A percentile compares a stretch with the other conserved stretches of the same genome.
These are phyloP conservation scores for Paxillus rubicundulus DNA, from an alignment of 768 basidiomycete species.

Conservation along the genomic window DNA sequence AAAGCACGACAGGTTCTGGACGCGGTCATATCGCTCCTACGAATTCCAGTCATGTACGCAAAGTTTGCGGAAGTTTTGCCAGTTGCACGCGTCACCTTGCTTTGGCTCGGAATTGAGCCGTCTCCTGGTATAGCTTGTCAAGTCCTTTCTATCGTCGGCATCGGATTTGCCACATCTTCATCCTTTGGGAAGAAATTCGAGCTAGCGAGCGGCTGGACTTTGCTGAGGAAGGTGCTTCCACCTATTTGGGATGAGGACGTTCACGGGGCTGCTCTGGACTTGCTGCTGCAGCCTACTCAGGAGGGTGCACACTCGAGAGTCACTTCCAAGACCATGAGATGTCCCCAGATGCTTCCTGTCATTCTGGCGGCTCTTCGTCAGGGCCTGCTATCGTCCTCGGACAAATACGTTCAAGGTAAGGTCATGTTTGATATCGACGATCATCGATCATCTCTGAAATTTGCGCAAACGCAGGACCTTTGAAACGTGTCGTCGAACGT, in stretches of 20 bases:
- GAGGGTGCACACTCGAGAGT: neutral
- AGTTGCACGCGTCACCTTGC: conserved; percentile 70
- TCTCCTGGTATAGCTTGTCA: conserved; percentile 54
- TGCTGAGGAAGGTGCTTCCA: conserved; percentile 68
- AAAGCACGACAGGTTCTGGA: conserved; percentile 70
- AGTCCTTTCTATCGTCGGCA: conserved; percentile 56
- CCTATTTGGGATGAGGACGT: conserved; percentile 65
- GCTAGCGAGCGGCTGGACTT: conserved; percentile 78
- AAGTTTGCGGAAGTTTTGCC: conserved; percentile 77
- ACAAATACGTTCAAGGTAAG: conserved; percentile 17
- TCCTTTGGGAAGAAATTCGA: conserved; percentile 83
- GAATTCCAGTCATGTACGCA: conserved; percentile 52
- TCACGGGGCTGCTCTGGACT: conserved; percentile 64
- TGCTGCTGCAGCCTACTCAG: conserved; percentile 55
- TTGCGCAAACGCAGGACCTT: conserved; percentile 17
- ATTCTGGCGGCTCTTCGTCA: conserved; percentile 68
- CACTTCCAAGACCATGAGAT: conserved; percentile 39
- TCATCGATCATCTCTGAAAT: neutral
- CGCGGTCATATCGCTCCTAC: conserved; percentile 60
- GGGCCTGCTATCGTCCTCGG: conserved; percentile 42
- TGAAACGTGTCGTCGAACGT: conserved; percentile 16
- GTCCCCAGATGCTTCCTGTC: conserved; percentile 68
- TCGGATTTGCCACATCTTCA: conserved; percentile 51
- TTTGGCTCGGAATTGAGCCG: conserved; percentile 79
- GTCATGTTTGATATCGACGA: neutral